Conservation (phyloP, 352 stramenopile genomes). For the Phytophthora pinifolia region DNA sequence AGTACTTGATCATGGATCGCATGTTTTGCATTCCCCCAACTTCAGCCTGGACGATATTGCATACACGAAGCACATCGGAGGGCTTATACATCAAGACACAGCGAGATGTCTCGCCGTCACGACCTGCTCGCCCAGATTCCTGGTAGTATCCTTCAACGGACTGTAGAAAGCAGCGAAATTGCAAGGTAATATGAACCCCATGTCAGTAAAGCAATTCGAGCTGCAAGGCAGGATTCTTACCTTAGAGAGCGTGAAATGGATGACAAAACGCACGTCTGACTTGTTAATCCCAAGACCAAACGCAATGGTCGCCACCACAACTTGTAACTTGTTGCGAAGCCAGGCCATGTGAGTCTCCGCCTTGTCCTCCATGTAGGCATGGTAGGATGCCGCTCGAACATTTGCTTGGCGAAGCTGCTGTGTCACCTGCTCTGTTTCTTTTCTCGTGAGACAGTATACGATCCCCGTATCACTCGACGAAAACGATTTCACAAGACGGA, state of each 20-base stretch:
- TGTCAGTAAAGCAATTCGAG: neutral
- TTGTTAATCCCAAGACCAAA: constrained; percentile 96
- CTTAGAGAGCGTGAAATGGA: constrained; percentile 88
- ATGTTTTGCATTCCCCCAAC: constrained; percentile 66
- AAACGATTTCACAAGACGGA: constrained; percentile 77
- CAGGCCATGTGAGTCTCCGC: constrained; percentile 64
- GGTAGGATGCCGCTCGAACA: constrained; percentile 88
- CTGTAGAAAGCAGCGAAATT: constrained; percentile 31
- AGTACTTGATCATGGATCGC: constrained; percentile 67
- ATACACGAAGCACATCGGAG: constrained; percentile 76
- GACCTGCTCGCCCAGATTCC: constrained; percentile 94
- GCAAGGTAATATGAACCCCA: neutral
- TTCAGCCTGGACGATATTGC: constrained; percentile 63
- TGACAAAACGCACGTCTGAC: constrained; percentile 90
- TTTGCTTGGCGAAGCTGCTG: constrained; percentile 64
- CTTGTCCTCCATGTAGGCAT: constrained; percentile 79
- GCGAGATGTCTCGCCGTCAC: constrained; percentile 89
- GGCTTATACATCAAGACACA: constrained; percentile 88
- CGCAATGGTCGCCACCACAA: constrained; percentile 93
- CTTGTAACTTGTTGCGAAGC: constrained; percentile 61
- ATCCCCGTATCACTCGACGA: constrained; percentile 73
- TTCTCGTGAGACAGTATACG: constrained; percentile 91
- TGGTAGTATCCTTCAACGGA: constrained; percentile 98
- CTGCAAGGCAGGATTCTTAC: constrained; percentile 13
- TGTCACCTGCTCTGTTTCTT: constrained; percentile 91